Base-by-base conservation (phyloP, 345 rosid species). In the Eucalyptus sideroxylon region DNA sequence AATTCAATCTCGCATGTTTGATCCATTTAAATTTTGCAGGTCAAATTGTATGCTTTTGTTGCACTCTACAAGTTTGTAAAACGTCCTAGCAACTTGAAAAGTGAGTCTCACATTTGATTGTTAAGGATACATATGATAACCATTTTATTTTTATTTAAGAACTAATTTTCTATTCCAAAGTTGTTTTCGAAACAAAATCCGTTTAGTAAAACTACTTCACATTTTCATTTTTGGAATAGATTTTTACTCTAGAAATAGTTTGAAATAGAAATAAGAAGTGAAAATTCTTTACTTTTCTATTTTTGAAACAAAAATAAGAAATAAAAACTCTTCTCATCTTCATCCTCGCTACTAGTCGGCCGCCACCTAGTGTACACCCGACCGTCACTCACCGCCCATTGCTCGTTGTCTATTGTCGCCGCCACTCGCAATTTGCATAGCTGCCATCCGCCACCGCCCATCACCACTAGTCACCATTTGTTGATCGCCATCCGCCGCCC, bases 391-490 rank as follows among this genome's bases (percentile, higher is more conserved):
- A 50, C 1, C 1, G 6, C 50, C 2, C 0, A 0, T 50, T 50
- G 0, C 50, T 50, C 1, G 2, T 0, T 14, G 16, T 50, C 50
- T 0, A 49, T 14, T 0, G 16, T 5, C 0, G 8, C 4, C 9
- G 4, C 56, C 9, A 17, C 56, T 51, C 4, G 2, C 1, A 1
- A 0, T 51, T 6, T 17, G 8, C 23, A 2, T 51, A 51, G 56
- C 9, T 2, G 3, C 56, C 56, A 53, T 53, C 4, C 0, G 4
- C 56, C 56, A 53, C 21, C 2, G 0, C 56, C 24, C 56, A 7
- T 8, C 55, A 7, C 4, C 56, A 53, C 0, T 0, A 0, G 24
- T 51, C 4, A 3, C 0, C 4, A 0, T 53, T 7, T 8, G 9
- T 3, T 1, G 0, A 3, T 51, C 4, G 1, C 56, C 56, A 17